A percentile compares a stretch with the other conserved stretches of the same genome.
These are phyloP conservation scores for Dissophora ornata DNA, from an alignment of 192 early-diverging fungal genomes.

Conservation along the genomic window DNA sequence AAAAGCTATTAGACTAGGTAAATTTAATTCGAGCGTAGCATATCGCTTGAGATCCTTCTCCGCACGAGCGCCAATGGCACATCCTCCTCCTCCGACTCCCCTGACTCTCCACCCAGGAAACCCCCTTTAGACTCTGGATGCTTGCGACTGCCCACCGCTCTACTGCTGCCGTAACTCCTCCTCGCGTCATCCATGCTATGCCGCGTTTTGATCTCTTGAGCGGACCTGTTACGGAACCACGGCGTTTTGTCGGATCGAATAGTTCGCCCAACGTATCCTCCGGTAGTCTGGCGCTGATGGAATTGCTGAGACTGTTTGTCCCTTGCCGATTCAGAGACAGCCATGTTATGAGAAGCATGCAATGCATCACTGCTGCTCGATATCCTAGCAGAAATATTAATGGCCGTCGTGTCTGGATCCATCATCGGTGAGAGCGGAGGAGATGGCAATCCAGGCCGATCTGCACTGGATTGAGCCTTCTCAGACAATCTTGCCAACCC, in stretches of 20 bases:
- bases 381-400: no score
- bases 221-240: no score
- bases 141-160: no score
- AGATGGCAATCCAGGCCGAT: slow-evolving; percentile 8
- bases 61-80: slow-evolving; percentile 39
- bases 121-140: not conserved
- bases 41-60: slow-evolving; percentile 24
- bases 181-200: slow-evolving; percentile 16
- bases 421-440: slow-evolving; percentile 17
- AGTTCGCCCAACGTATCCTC: not conserved
- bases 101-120: not conserved
- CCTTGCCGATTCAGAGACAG: not conserved
- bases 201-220: not conserved
- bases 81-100: slow-evolving; percentile 32
- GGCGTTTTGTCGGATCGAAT: not conserved
- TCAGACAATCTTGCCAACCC: not conserved
- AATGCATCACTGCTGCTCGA: no score
- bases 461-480: not conserved
- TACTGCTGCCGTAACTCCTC: no score
- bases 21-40: slow-evolving; percentile 10
- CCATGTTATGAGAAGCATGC: not conserved
- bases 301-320: not conserved
- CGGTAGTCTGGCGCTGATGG: not conserved
- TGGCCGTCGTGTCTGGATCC: not conserved
- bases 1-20: no score